Evolutionary conservation across 2,329 filamentous ascomycete genomes (phyloP), one percentile per base, ranked within the genome.

Genomic region (Aspergillus niger): DNA sequence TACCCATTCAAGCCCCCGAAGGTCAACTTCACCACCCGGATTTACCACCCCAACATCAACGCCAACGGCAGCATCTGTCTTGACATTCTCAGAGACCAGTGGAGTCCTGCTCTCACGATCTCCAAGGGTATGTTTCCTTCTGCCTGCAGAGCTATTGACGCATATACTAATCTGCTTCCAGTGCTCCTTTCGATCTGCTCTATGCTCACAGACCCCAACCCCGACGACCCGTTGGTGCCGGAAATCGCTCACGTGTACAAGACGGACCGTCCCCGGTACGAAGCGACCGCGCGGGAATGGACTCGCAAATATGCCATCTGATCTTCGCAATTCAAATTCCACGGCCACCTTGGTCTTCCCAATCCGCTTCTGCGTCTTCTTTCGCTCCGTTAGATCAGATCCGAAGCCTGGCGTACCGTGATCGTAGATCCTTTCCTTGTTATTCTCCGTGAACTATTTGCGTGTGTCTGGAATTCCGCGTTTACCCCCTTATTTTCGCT

Each of bases 11-110:
- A 99, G 90, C 95, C 95, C 65, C 95, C 95, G 71, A 99, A 99
- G 88, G 93, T 99, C 82, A 97, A 97, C 90, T 99, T 99, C 87
- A 98, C 92, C 72, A 99, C 95, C 68, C 91, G 94, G 77, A 98
- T 99, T 84, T 99, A 99, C 80, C 95, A 99, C 83, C 95, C 95
- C 74, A 99, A 99, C 83, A 99, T 99, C 92, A 99, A 99, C 88
- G 96, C 92, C 70, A 98, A 98, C 80, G 95, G 95, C 80, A 97
- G 93, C 81, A 99, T 99, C 81, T 99, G 95, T 80, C 83, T 99
- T 78, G 95, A 99, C 76, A 99, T 99, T 76, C 85, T 99, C 76
- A 89, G 95, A 83, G 95, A 99, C 80, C 95, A 99, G 83, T 99
- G 95, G 95, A 97, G 93, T 79, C 95, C 95, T 44, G 95, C 95